A percentile compares a stretch with the other conserved stretches of the same genome.
phyloP scores from a whole-genome alignment of 2,329 filamentous ascomycete genomes.

The Pseudocercospora cruenta region DNA sequence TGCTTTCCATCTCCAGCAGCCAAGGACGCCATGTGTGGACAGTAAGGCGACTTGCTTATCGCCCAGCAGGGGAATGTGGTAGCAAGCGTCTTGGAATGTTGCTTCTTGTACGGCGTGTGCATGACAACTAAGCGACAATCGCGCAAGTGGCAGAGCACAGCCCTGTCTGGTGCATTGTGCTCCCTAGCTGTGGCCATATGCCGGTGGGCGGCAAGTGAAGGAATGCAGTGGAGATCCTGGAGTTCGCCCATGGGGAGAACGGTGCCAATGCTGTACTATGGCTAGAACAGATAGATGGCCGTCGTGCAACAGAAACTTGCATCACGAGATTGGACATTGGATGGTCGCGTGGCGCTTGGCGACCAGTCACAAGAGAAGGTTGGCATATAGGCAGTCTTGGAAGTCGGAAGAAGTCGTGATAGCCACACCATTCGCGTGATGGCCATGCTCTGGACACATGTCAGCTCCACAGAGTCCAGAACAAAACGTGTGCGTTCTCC shows the following conservation, averaged over 20 bases:
- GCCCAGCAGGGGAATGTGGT: constrained; percentile 16
- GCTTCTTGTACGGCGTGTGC: constrained; percentile 9
- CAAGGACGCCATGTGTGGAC: constrained; percentile 17
- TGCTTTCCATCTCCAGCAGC: constrained; percentile 10
- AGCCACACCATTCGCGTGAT: constrained; percentile 7
- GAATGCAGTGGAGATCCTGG: neutral
- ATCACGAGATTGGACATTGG: constrained; percentile 1
- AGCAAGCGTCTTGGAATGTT: constrained; percentile 17
- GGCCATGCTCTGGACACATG: neutral
- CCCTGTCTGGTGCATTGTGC: constrained; percentile 12
- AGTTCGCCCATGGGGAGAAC: constrained; percentile 12
- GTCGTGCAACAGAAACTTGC: neutral
- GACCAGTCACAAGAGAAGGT: constrained; percentile 10
- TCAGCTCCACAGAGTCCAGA: constrained; percentile 2
- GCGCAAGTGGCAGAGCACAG: neutral
- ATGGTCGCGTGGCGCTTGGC: constrained; percentile 11
- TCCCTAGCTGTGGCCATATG: neutral
- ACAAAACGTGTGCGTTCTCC: constrained; percentile 11
- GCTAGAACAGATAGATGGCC: constrained; percentile 6
- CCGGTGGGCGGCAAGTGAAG: constrained; percentile 3
- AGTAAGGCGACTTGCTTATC: constrained; percentile 13
- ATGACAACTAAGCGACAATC: constrained; percentile 4
- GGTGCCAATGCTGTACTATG: constrained; percentile 8
- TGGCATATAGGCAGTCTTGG: constrained; percentile 15
- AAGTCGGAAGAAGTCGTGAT: constrained; percentile 11